These are phyloP conservation scores for Globisporangium spiculum DNA, from an alignment of 352 stramenopile species.

Conservation along the genomic window DNA sequence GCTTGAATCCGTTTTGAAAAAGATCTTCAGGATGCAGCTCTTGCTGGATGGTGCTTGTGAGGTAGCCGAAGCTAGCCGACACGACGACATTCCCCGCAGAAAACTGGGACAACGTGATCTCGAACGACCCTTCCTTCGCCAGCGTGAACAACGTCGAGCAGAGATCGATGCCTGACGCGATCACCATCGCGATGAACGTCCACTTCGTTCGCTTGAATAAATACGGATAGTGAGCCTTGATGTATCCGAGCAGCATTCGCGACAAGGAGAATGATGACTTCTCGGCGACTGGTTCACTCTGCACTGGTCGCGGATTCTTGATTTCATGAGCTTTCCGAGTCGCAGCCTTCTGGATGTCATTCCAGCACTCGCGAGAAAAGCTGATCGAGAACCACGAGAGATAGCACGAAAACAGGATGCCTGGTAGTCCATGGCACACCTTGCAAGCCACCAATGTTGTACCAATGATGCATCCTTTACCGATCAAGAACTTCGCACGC, in stretches of 20 bases:
- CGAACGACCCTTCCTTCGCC: conserved; percentile 36
- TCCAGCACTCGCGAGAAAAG: conserved; percentile 70
- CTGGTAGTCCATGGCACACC: conserved; percentile 36
- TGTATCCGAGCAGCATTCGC: conserved; percentile 23
- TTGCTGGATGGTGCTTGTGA: conserved; percentile 63
- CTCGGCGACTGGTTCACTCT: background rate
- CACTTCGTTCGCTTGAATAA: conserved; percentile 76
- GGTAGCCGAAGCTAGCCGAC: conserved; percentile 57
- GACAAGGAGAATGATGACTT: conserved; percentile 15
- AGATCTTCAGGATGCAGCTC: conserved; percentile 59
- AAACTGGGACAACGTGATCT: conserved; percentile 68
- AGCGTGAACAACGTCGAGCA: conserved; percentile 57
- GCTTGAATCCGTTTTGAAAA: conserved; percentile 43
- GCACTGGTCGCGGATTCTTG: background rate
- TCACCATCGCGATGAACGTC: conserved; percentile 72
- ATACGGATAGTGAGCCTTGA: conserved; percentile 38
- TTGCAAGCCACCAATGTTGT: conserved; percentile 50
- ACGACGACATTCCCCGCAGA: conserved; percentile 71
- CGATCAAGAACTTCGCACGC: conserved; percentile 29
- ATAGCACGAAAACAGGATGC: conserved; percentile 51
- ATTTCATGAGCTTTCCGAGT: conserved; percentile 1
- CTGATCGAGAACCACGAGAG: conserved; percentile 68
- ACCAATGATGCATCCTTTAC: conserved; percentile 35
- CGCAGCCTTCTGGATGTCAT: conserved; percentile 48
- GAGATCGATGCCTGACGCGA: conserved; percentile 64